Base-by-base conservation (phyloP, 2,329 filamentous ascomycete genomes). In the Talaromyces rugulosus region DNA sequence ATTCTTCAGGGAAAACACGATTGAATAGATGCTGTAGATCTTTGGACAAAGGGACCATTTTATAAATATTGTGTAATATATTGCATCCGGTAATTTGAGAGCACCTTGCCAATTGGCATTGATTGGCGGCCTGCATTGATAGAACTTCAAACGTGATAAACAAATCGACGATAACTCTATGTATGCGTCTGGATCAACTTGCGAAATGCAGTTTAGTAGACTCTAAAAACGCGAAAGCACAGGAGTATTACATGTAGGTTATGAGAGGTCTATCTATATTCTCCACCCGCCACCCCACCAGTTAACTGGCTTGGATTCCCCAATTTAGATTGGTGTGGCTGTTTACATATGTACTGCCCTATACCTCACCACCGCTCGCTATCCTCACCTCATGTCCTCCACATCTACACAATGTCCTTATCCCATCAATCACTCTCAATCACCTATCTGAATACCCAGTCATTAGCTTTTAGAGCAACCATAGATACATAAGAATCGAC, bases 1-100 rank as follows among this genome's bases (percentile, higher is more conserved):
- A 47, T 76, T 76, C 53, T 64, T 76, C 53, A 60, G 67, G 61
- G 63, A 70, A 52, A 66, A 58, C 52, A 61, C 68, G 66, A 59
- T 62, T 23, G 59, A 65, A 18, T 63, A 42, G 56, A 58, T 16
- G 31, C 4, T 27, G 44, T 47, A 47, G 11, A 47, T 11, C 3
- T 27, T 47, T 47, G n/a, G 18, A 47, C 12, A 47, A 6, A 47
- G 8, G 18, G 44, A n/a, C 36, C 7, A 27, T 47, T 47, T 47
- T 47, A 23, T 47, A 47, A n/a, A 47, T 27, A 18, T 27, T 11
- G 8, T 18, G n/a, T 47, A 47, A 47, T 11, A 47, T 18, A 47
- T 47, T 47, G 18, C 42, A 47, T 47, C 23, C 4, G 14, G 8
- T 18, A 27, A 3, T 11, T 27, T 11, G 18, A 47, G 23, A 47